These are phyloP conservation scores for Termitomyces bulborhizus DNA, from an alignment of 768 basidiomycete species.

Conservation along the genomic window DNA sequence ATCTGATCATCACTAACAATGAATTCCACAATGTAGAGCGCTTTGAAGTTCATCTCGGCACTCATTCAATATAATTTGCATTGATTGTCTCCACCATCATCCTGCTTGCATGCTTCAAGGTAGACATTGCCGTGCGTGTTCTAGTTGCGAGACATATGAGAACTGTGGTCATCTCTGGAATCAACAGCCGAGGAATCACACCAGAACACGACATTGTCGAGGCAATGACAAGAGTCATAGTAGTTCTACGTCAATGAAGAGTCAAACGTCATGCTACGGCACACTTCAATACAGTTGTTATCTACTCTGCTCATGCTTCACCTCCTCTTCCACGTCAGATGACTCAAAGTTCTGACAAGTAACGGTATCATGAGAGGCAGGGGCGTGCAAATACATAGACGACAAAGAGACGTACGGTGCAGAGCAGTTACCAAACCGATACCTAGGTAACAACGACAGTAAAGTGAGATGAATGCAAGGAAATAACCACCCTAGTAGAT, in stretches of 20 bases:
- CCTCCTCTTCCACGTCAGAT: background rate
- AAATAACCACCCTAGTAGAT: background rate
- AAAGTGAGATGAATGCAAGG: conserved; percentile 1
- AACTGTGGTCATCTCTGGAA: no score
- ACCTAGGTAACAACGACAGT: background rate
- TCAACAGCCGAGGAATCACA: background rate
- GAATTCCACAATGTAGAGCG: no score
- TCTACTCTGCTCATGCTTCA: background rate
- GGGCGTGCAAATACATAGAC: background rate
- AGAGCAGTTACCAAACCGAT: background rate
- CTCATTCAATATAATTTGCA: no score
- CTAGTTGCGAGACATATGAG: no score
- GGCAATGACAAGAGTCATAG: background rate
- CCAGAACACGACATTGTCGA: background rate
- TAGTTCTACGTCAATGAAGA: background rate
- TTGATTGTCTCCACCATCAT: no score
- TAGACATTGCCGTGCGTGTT: no score
- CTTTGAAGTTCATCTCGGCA: no score
- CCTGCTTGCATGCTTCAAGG: no score
- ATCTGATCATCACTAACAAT: no score
- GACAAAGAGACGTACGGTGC: background rate
- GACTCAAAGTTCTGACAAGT: background rate
- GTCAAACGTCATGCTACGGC: background rate
- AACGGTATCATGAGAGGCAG: background rate
- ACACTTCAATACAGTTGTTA: background rate